phyloP scores from a whole-genome alignment of 2,329 filamentous ascomycete species.

The Grosmannia serpens region DNA sequence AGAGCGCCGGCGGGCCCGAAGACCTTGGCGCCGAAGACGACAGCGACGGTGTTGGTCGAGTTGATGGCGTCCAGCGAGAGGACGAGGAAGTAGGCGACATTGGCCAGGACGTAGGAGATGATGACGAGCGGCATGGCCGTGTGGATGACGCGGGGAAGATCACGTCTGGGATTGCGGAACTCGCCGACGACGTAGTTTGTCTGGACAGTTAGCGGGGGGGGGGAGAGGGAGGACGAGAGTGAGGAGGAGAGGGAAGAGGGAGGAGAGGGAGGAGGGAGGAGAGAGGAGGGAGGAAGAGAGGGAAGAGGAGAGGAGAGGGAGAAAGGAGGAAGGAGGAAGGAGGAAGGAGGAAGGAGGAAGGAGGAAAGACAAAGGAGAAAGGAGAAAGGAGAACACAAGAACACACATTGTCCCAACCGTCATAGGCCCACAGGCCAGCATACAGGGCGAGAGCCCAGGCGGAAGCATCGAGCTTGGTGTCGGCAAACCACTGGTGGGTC shows the following conservation, averaged over 20 bases:
- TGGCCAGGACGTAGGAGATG: slow-evolving; percentile 77
- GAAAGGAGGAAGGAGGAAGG: too few relatives aligned
- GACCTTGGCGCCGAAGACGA: slow-evolving; percentile 82
- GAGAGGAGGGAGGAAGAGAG: too few relatives aligned
- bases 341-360: too few relatives aligned
- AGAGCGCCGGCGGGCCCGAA: slow-evolving; percentile 77
- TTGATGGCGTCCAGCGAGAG: slow-evolving; percentile 72
- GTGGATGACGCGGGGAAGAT: slow-evolving; percentile 90
- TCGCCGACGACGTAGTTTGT: slow-evolving; percentile 97
- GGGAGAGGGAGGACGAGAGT: not conserved
- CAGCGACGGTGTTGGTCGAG: slow-evolving; percentile 86
- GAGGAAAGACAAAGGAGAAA: too few relatives aligned
- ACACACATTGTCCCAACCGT: slow-evolving; percentile 95
- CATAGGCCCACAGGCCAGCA: slow-evolving; percentile 93
- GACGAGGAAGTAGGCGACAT: slow-evolving; percentile 89
- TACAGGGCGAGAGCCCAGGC: slow-evolving; percentile 92
- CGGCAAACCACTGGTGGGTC: slow-evolving; percentile 74
- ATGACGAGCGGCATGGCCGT: slow-evolving; percentile 95
- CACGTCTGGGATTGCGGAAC: slow-evolving; percentile 81
- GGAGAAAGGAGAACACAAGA: not conserved
- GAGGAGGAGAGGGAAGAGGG: not conserved
- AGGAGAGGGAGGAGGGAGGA: not conserved
- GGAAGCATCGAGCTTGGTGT: slow-evolving; percentile 67
- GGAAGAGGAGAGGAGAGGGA: too few relatives aligned
- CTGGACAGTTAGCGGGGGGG: slow-evolving; percentile 29